These are phyloP conservation scores for Ophiognomonia clavigignenti-juglandacearum DNA, from an alignment of 2,329 filamentous ascomycete species.

Conservation along the genomic window DNA sequence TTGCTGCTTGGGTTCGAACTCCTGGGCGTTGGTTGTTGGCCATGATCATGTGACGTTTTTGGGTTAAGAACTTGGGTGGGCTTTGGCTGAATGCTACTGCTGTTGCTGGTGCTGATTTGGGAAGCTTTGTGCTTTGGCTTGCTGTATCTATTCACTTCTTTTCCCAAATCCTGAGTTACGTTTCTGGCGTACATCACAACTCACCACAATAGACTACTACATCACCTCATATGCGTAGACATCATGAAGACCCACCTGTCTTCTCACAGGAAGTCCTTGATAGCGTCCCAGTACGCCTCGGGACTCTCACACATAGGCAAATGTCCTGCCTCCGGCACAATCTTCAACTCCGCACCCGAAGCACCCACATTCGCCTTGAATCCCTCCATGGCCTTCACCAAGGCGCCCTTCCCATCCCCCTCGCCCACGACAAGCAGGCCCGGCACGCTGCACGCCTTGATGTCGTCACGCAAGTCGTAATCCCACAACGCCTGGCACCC, in stretches of 20 bases:
- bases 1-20: too few species aligned
- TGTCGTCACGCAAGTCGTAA: slow-evolving; percentile 59
- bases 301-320: slow-evolving; percentile 80
- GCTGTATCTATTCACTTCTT: not conserved
- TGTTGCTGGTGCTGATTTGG: not conserved
- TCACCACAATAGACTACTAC: not conserved
- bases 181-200: not conserved
- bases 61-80: too few species aligned
- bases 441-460: slow-evolving; percentile 50
- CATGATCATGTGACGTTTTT: too few species aligned
- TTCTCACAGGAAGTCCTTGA: slow-evolving; percentile 51
- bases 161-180: not conserved
- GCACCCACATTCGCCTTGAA: slow-evolving; percentile 58
- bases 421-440: slow-evolving; percentile 69
- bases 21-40: too few species aligned
- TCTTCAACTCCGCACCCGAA: slow-evolving; percentile 51
- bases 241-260: not conserved
- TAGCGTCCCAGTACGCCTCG: slow-evolving; percentile 58
- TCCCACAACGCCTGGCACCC: slow-evolving; percentile 66
- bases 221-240: not conserved
- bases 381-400: slow-evolving; percentile 75
- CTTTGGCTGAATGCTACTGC: not conserved
- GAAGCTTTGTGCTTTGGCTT: not conserved
- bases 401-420: slow-evolving; percentile 62
- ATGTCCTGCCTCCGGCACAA: slow-evolving; percentile 70